Base-by-base conservation (phyloP, 768 basidiomycete species). In the Strobilomyces confusus region DNA sequence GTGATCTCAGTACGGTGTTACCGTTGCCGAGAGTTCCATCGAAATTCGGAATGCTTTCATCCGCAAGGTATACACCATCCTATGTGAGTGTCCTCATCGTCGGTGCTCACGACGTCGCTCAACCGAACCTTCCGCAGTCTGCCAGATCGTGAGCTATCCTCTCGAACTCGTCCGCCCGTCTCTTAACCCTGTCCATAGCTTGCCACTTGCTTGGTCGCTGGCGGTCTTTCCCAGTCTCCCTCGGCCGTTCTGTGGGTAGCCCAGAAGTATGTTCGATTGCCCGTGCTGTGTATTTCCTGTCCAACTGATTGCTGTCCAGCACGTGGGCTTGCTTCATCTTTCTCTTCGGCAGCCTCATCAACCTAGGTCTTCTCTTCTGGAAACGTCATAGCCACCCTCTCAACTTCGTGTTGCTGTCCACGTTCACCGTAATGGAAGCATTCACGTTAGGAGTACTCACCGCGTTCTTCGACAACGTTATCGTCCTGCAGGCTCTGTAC, bases 361-460 rank as follows among this genome's bases (percentile, higher is more conserved):
- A 87, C 56, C 82, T 97, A 26, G 84, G 85, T 1, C 71, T 90
- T 33, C 79, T 94, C 5, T 95, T 83, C 75, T 95, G 89, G 89
- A 95, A 97, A 72, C 85, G 95, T 52, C 94, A 95, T 70, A 83
- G 81, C 66, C 84, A 91, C 68, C 95, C 95, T 22, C 75, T 82
- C 68, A 99, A 99, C 71, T 76, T 95, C 54, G 77, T 92, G 43
- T 75, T 98, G 26, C 77, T 99, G 34, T 82, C 86, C 19, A 77
- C 87, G 2, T 99, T 98, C 72, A 99, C 97, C 9, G 64, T 89
- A 22, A 77, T 95, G 76, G 97, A 99, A 71, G 87, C 92, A 6
- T 85, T 92, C 67, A 86, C 92, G 12, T 76, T 99, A 44, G 97
- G 97, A n/a, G 75, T 91, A 9, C 82, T 87, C 30, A 80, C 89